Base-by-base conservation (phyloP, 2,329 filamentous ascomycete species). In the Sporothrix dimorphospora region DNA sequence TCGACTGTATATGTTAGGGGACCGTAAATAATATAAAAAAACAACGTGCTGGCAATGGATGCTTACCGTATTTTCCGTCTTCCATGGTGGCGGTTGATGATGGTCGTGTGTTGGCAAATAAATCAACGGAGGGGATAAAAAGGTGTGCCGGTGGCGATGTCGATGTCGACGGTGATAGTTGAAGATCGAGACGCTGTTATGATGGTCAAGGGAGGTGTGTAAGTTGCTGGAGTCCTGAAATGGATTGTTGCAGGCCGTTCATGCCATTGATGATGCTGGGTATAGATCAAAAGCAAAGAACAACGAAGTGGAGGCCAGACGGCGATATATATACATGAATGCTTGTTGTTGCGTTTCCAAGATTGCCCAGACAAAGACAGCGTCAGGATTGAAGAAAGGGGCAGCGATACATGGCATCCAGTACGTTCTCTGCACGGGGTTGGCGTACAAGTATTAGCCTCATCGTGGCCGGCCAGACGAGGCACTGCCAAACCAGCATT, bases 1-100 rank as follows among this genome's bases (percentile, higher is more conserved):
- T 74, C 71, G 30, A 77, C 77, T 78, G 68, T 34, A 14, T 16
- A 34, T 57, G 71, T 51, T 16, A 21, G 49, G 8, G 21, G 8
- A 21, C 24, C 4, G 19, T 51, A 42, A 16, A 8, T 38, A 1
- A 47, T 19, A 7, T n/a, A 24, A 24, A 21, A 11, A 53, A 6
- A 30, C 7, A 6, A 30, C 7, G 27, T n/a, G 38, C 40, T 11
- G 34, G 38, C 9, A 27, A 67, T 3, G 5, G n/a, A 53, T 12
- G 40, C 71, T 27, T 72, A 70, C 71, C 71, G n/a, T 66, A 57
- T 59, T 70, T 67, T 72, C 71, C 71, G 71, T 72, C 68, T 27
- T 72, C 71, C 71, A 72, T 72, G 65, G 16, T 72, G 63, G n/a
- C 47, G 38, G 47, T 40, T 59, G 70, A 21, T 21, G 40, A 19